These are phyloP conservation scores for Tranzscheliella williamsii DNA, from an alignment of 1,284 basidiomycete species.

Conservation along the genomic window DNA sequence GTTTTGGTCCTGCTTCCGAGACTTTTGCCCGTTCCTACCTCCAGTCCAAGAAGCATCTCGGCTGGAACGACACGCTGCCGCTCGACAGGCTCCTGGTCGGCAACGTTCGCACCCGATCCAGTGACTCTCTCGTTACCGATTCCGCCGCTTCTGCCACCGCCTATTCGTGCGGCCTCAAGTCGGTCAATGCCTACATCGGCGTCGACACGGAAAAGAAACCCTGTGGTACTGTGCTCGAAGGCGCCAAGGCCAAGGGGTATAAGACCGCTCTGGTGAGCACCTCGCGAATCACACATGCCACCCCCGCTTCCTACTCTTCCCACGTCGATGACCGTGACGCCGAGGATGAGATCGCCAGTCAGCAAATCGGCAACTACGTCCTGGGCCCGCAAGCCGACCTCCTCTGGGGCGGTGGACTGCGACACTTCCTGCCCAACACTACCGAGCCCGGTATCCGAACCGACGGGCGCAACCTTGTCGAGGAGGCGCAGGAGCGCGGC, in stretches of 20 bases:
- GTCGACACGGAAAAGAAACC: conserved; percentile 57
- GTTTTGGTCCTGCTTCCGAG: conserved; percentile 60
- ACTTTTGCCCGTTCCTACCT: conserved; percentile 56
- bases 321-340: conserved; percentile 59
- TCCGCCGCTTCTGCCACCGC: conserved; percentile 60
- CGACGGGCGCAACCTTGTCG: conserved; percentile 52
- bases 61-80: conserved; percentile 45
- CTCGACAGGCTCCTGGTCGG: conserved; percentile 57
- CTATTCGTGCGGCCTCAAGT: conserved; percentile 57
- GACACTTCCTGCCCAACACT: conserved; percentile 57
- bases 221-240: conserved; percentile 60
- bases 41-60: conserved; percentile 33
- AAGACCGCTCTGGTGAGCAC: conserved; percentile 57
- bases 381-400: conserved; percentile 56
- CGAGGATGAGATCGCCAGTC: conserved; percentile 57
- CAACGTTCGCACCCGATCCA: conserved; percentile 54
- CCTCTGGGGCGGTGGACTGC: conserved; percentile 56
- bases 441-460: conserved; percentile 48
- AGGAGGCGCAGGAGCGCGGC: conserved; percentile 46
- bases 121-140: conserved; percentile 59
- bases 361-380: conserved; percentile 54
- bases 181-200: conserved; percentile 58
- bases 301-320: conserved; percentile 54
- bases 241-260: conserved; percentile 56
- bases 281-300: conserved; percentile 59